Evolutionary conservation across 2,329 filamentous ascomycete species (phyloP).

Genomic region (Trichoderma koningii): DNA sequence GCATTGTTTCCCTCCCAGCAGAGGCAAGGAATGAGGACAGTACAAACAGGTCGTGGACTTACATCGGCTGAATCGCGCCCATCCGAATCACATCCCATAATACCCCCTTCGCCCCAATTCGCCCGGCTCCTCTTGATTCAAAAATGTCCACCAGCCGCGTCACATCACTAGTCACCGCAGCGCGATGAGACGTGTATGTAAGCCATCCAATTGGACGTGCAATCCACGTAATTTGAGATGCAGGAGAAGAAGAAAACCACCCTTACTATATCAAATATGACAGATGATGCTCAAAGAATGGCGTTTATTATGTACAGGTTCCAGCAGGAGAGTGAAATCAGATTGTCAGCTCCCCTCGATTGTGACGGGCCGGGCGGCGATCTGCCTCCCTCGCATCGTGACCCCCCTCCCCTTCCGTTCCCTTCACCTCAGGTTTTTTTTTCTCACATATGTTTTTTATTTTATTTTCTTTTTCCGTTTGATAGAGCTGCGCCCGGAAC

Average conservation of each 20-base stretch:
- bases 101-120: not conserved
- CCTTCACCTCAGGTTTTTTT: not conserved
- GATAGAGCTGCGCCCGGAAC: not conserved
- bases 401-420: not conserved
- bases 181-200: not conserved
- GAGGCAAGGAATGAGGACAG: constrained; percentile 12
- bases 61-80: not conserved
- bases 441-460: not conserved
- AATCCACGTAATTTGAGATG: too few relatives aligned
- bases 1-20: constrained; percentile 12
- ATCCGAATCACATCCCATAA: not conserved
- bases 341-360: not conserved
- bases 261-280: constrained; percentile 1
- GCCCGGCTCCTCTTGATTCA: not conserved
- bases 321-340: too few relatives aligned
- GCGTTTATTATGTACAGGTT: too few relatives aligned
- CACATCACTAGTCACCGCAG: not conserved
- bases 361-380: constrained; percentile 6
- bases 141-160: not conserved
- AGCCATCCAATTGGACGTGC: not conserved
- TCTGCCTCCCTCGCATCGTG: constrained; percentile 23
- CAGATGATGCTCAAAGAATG: not conserved
- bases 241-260: not conserved
- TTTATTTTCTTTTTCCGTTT: too few relatives aligned
- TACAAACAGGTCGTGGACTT: not conserved